Evolutionary conservation across 805 yeast species (phyloP).

Genomic region (Candida schatavii): DNA sequence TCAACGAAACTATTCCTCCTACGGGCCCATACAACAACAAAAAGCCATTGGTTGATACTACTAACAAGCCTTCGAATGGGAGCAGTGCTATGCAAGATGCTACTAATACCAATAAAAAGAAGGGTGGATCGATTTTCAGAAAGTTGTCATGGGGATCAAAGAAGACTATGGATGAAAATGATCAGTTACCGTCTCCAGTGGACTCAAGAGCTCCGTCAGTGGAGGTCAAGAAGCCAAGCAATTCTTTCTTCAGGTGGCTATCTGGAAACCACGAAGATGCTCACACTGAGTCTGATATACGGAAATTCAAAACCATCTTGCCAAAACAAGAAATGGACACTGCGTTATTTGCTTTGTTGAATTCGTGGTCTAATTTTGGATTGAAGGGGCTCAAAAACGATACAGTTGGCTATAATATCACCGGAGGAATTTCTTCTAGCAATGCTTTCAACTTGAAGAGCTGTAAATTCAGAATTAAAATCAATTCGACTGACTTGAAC

Average conservation of each 20-base stretch:
- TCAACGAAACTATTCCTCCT: conserved; percentile 17
- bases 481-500: conserved; percentile 38
- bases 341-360: conserved; percentile 59
- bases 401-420: conserved; percentile 41
- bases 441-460: conserved; percentile 63
- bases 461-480: conserved; percentile 58
- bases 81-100: background rate
- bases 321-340: conserved; percentile 57
- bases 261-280: conserved; percentile 27
- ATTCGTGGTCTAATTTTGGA: conserved; percentile 72
- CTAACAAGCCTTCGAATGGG: conserved; percentile 19
- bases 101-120: background rate
- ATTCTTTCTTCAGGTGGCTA: conserved; percentile 42
- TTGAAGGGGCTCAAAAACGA: conserved; percentile 52
- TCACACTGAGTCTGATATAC: conserved; percentile 25
- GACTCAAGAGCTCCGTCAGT: conserved; percentile 25
- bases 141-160: conserved; percentile 51
- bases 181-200: conserved; percentile 36
- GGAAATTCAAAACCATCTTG: conserved; percentile 37
- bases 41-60: conserved; percentile 35
- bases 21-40: conserved; percentile 12
- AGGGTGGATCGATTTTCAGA: conserved; percentile 33
- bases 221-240: conserved; percentile 23
- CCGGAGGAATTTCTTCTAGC: conserved; percentile 60
- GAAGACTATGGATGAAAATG: conserved; percentile 31